Evolutionary conservation across 208 protist species (phyloP).

Genomic region (Trypanosoma brucei): DNA sequence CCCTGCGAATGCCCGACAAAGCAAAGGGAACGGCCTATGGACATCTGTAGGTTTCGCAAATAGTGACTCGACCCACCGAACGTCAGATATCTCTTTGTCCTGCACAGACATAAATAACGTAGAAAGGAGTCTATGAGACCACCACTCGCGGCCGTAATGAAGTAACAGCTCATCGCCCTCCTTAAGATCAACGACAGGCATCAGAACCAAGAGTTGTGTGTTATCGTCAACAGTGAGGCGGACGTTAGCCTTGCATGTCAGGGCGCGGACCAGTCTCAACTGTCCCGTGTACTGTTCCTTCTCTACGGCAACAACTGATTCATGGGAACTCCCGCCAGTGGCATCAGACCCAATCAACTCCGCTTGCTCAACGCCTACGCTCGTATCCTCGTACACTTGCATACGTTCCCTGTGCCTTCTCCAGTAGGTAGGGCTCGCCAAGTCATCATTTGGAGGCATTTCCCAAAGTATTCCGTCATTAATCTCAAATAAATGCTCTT

Average conservation of each 20-base stretch:
- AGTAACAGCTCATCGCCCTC: conserved; percentile 75
- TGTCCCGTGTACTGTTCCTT: conserved; percentile 27
- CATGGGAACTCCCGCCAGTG: conserved; percentile 2
- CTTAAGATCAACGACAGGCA: conserved; percentile 53
- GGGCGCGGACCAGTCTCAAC: conserved; percentile 31
- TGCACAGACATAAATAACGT: conserved; percentile 42
- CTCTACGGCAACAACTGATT: conserved; percentile 7
- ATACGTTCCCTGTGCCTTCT: conserved; percentile 52
- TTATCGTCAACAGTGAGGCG: conserved; percentile 43
- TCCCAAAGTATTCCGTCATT: conserved; percentile 76
- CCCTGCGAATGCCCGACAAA: conserved; percentile 25
- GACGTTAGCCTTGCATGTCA: conserved; percentile 74
- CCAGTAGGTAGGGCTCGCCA: conserved; percentile 65
- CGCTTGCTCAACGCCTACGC: conserved; percentile 24
- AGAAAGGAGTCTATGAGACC: conserved; percentile 67
- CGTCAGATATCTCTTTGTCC: conserved; percentile 37
- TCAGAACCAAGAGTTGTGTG: conserved; percentile 47
- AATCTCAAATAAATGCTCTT: conserved; percentile 79
- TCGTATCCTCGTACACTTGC: conserved; percentile 58
- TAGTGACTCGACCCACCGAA: conserved; percentile 76
- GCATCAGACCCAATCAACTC: conserved; percentile 18
- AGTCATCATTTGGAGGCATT: conserved; percentile 60
- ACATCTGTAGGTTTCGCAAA: conserved; percentile 40
- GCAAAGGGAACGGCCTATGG: conserved; percentile 47
- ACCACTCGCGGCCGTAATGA: conserved; percentile 88